Conservation (phyloP, 371 early-diverging fungal genomes). For the Mitosporidium daphniae region DNA sequence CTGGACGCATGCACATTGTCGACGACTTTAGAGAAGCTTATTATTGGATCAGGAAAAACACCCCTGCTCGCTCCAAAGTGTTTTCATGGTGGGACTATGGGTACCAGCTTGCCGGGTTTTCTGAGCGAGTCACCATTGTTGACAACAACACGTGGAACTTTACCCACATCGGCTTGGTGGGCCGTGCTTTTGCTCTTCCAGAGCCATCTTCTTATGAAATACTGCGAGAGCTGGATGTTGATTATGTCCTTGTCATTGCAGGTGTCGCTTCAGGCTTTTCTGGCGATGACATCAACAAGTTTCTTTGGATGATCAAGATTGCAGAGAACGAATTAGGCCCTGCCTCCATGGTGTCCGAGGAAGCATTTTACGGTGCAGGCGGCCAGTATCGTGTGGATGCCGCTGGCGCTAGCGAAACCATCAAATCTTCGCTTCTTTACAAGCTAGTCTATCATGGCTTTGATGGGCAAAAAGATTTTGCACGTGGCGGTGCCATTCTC, state of each 20-base stretch:
- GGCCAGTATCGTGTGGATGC: conserved; percentile 79
- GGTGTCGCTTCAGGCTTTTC: conserved; percentile 76
- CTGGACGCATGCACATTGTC: conserved; percentile 62
- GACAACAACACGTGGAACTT: conserved; percentile 99
- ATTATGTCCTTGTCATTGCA: conserved; percentile 71
- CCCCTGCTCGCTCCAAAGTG: conserved; percentile 51
- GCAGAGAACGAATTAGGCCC: conserved; percentile 82
- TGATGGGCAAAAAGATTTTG: conserved; percentile 51
- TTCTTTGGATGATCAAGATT: conserved; percentile 93
- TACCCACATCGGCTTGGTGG: conserved; percentile 92
- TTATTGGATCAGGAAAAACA: conserved; percentile 88
- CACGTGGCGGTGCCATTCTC: conserved; percentile 34
- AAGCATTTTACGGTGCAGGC: conserved; percentile 32
- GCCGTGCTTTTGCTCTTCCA: conserved; percentile 48
- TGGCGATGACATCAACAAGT: conserved; percentile 96
- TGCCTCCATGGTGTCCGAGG: conserved; percentile 54
- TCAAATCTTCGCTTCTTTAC: conserved; percentile 65
- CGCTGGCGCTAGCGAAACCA: conserved; percentile 36
- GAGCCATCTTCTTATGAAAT: conserved; percentile 51
- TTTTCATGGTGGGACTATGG: conserved; percentile 99
- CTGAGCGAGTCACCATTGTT: conserved; percentile 68
- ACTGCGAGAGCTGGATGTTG: conserved; percentile 56
- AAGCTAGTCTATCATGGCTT: conserved; percentile 82
- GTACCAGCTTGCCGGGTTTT: conserved; percentile 94
- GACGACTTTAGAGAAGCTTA: conserved; percentile 97